Base-by-base conservation (phyloP, 805 yeast species). In the Kodamaea sagamina region DNA sequence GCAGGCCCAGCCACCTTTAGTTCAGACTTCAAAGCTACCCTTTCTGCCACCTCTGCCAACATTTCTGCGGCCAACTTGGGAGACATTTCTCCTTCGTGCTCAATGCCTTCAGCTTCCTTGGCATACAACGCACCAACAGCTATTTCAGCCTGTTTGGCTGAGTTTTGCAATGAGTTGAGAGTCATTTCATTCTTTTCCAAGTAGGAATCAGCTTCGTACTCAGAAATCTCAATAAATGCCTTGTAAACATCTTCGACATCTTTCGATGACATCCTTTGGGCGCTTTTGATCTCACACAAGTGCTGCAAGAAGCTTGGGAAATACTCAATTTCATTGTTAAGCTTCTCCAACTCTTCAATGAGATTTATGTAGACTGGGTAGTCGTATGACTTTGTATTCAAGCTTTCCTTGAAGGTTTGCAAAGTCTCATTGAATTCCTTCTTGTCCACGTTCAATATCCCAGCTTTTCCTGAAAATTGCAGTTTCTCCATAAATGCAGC, bases 301-400 rank as follows among this genome's bases (percentile, higher is more conserved):
- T 51, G 47, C 24, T 50, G 48, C 22, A 58, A 47, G 32, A 57
- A 55, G 24, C 29, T 35, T 10, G 61, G 61, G 47, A 51, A 59
- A 21, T 49, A 46, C 13, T 51, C 51, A 34, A 59, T 50, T 22
- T 52, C 45, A 2, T 39, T 10, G 37, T 57, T 58, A 34, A 50
- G 54, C 3, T 21, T 26, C 25, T 44, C 43, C 41, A 59, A 44
- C 12, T 46, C 42, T 2, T 47, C 43, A 13, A 58, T 31, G 21
- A 54, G 36, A 32, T 42, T 28, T 12, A 39, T 25, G 12, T 39
- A 40, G 4, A 41, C 41, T 15, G 53, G 51, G 38, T 47, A 51
- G 3, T 54, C 44, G 16, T 47, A 47, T 1, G 43, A 41, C 11
- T 15, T 26, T 4, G 28, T 16, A 25, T 34, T 41, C 32, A 49